Evolutionary conservation across 108 stramenopile species (phyloP).

Genomic region (Nitzschia sp.): DNA sequence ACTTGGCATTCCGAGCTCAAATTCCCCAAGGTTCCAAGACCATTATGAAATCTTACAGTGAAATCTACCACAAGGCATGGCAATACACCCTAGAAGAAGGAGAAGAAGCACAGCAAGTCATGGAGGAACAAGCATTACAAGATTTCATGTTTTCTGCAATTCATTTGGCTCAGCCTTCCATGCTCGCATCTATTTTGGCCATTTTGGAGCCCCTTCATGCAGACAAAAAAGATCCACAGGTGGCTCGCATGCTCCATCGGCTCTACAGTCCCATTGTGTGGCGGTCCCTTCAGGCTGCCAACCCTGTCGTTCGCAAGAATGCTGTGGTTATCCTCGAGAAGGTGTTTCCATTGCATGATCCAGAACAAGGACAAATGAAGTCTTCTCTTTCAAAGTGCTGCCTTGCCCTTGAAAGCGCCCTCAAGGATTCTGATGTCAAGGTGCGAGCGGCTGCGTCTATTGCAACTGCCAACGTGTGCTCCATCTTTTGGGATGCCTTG

Average conservation of each 20-base stretch:
- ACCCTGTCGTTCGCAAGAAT: slow-evolving; percentile 82
- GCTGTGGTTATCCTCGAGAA: slow-evolving; percentile 73
- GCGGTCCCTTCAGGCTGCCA: slow-evolving; percentile 81
- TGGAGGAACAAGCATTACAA: slow-evolving; percentile 85
- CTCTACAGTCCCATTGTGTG: slow-evolving; percentile 91
- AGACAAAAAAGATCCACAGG: slow-evolving; percentile 72
- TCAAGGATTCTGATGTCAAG: slow-evolving; percentile 69
- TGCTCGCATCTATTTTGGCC: slow-evolving; percentile 34
- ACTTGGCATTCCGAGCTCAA: slow-evolving; percentile 62
- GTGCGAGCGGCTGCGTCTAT: slow-evolving; percentile 85
- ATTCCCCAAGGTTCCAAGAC: slow-evolving; percentile 59
- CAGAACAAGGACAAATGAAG: slow-evolving; percentile 49
- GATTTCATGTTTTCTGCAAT: slow-evolving; percentile 76
- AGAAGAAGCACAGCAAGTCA: slow-evolving; percentile 29
- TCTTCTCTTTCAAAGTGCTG: slow-evolving; percentile 66
- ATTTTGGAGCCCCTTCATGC: slow-evolving; percentile 72
- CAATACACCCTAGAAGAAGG: slow-evolving; percentile 39
- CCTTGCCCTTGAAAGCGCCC: slow-evolving; percentile 54
- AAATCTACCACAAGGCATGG: slow-evolving; percentile 88
- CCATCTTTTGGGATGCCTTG: slow-evolving; percentile 84
- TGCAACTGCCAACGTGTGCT: slow-evolving; percentile 72
- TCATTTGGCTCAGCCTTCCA: slow-evolving; percentile 44
- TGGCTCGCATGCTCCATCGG: slow-evolving; percentile 80
- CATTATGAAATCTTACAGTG: slow-evolving; percentile 73
- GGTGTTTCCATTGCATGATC: slow-evolving; percentile 93